Conservation (phyloP, 2,329 filamentous ascomycete species). For the Helotiales sp. region DNA sequence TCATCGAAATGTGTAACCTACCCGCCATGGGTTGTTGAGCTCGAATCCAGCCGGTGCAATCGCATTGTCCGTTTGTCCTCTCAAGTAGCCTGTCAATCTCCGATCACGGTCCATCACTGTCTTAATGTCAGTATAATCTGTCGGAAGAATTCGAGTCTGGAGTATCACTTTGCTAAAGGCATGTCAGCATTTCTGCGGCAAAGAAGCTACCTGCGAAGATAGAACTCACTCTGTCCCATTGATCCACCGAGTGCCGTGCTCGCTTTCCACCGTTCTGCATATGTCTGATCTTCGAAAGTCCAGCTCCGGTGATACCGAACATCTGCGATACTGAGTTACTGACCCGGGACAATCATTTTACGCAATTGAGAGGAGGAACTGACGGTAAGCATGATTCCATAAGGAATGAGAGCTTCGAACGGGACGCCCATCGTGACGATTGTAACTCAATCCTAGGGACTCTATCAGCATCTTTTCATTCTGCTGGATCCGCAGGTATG, state of each 20-base stretch:
- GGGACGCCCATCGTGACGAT: conserved; percentile 41
- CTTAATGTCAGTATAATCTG: conserved; percentile 16
- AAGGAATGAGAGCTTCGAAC: conserved; percentile 43
- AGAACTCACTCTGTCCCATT: conserved; percentile 41
- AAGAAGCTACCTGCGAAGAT: neutral
- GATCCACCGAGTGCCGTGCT: conserved; percentile 40
- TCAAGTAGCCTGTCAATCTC: conserved; percentile 40
- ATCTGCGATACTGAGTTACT: conserved; percentile 35
- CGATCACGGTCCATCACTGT: conserved; percentile 44
- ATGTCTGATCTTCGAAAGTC: conserved; percentile 39
- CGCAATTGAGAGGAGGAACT: conserved; percentile 18
- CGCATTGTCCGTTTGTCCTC: conserved; percentile 40
- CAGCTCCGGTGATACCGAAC: conserved; percentile 41
- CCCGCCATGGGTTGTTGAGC: conserved; percentile 43
- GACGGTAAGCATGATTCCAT: conserved; percentile 41
- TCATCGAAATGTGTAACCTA: conserved; percentile 26
- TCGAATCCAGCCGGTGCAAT: conserved; percentile 41
- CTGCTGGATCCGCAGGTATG: neutral
- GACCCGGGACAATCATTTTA: neutral
- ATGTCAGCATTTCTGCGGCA: conserved; percentile 24
- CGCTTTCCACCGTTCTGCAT: conserved; percentile 42
- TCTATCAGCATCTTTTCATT: conserved; percentile 14
- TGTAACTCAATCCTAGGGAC: conserved; percentile 21
- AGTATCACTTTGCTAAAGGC: conserved; percentile 37
- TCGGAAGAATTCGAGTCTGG: neutral